Conservation (phyloP, 2,329 filamentous ascomycete genomes). For the Sporothrix pseudoabietina region DNA sequence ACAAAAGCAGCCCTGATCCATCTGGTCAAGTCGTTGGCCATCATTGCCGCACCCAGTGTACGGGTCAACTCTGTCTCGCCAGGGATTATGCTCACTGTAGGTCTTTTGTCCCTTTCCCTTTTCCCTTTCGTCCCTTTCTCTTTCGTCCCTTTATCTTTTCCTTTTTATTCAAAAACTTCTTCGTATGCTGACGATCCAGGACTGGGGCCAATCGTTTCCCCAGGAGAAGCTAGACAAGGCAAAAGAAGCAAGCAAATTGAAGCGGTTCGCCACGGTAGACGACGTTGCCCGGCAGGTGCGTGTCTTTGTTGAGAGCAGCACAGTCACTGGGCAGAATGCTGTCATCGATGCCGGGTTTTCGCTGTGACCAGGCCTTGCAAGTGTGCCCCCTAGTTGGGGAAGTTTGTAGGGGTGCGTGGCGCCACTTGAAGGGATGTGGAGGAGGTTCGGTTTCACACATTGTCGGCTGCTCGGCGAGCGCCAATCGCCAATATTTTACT, state of each 20-base stretch:
- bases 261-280: conserved; percentile 59
- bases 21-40: conserved; percentile 56
- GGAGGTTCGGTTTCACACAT: not conserved
- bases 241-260: conserved; percentile 60
- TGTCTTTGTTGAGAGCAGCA: conserved; percentile 31
- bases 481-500: too few species aligned
- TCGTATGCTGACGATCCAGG: conserved; percentile 38
- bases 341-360: conserved; percentile 34
- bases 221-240: conserved; percentile 57
- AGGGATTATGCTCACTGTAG: conserved; percentile 54
- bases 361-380: conserved; percentile 14
- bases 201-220: conserved; percentile 66
- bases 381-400: not conserved
- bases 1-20: conserved; percentile 74
- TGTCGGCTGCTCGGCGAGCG: too few species aligned
- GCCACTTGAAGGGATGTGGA: conserved; percentile 12
- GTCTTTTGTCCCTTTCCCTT: not conserved
- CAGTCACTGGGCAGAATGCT: conserved; percentile 33
- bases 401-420: not conserved
- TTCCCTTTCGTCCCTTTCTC: too few species aligned
- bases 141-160: conserved; percentile 27
- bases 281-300: conserved; percentile 34
- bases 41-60: conserved; percentile 56
- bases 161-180: not conserved
- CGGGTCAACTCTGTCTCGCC: conserved; percentile 62